Conservation (phyloP, 169 alveolate species). For the Plasmodium ovale region DNA sequence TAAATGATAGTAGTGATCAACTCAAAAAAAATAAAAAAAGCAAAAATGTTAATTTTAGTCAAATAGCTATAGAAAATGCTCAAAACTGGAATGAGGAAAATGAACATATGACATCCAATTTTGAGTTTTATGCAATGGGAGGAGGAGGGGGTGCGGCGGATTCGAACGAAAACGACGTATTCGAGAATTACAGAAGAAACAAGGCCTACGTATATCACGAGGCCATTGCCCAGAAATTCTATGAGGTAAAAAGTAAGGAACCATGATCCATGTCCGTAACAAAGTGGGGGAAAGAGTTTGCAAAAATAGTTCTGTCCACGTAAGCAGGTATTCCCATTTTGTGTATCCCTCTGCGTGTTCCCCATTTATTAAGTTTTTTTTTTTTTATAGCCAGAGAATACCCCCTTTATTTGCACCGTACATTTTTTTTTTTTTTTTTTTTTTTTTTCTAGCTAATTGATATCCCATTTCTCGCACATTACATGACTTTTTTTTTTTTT, state of each 20-base stretch:
- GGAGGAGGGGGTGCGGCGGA: conserved; percentile 1
- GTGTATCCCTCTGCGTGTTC: too few species aligned
- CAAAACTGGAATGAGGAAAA: conserved; percentile 67
- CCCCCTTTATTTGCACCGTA: too few species aligned
- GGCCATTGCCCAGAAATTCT: conserved; percentile 62
- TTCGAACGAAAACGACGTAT: conserved; percentile 36
- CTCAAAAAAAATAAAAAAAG: conserved; percentile 54
- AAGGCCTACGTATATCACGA: conserved; percentile 72
- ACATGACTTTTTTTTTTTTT: too few species aligned
- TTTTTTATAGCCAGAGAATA: too few species aligned
- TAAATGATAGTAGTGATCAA: conserved; percentile 38
- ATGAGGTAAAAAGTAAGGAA: conserved; percentile 43
- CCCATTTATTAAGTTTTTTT: too few species aligned
- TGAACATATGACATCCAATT: neutral
- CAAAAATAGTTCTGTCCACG: too few species aligned
- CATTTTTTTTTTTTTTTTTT: too few species aligned
- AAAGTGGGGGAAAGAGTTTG: too few species aligned
- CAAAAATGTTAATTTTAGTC: conserved; percentile 54
- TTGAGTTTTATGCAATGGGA: conserved; percentile 26
- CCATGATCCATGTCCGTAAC: too few species aligned
- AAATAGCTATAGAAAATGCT: conserved; percentile 75
- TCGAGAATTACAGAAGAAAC: conserved; percentile 68
- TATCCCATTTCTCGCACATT: too few species aligned
- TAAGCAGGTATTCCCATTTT: too few species aligned
- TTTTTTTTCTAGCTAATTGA: too few species aligned